Base-by-base conservation (phyloP, 108 stramenopile genomes). In the Cyclotella choctawhatcheeana region DNA sequence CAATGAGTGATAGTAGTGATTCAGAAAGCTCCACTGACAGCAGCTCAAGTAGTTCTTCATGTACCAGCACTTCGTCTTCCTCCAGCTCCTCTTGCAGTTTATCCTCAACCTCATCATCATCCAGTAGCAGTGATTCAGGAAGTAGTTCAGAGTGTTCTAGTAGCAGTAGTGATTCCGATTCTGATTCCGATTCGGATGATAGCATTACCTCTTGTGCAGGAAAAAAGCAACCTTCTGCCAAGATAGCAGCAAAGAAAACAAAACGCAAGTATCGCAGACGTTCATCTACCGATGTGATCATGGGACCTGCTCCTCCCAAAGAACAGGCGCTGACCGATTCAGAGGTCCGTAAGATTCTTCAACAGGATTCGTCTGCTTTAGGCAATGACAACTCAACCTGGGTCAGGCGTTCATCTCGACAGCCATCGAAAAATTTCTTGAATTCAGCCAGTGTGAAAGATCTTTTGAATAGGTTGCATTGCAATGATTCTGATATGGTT, bases 401-500 rank as follows among this genome's bases (percentile, higher is more conserved):
- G 88, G 95, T 93, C 5, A 84, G 95, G 20, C 78, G 95, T 2
- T 93, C 92, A 13, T 82, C 79, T 30, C 92, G 96, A 8, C 87
- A 91, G 72, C 93, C 96, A 7, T 90, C 84, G 0, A 76, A 80
- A 43, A 81, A 81, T 33, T 72, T 81, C n/a, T 62, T 96, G 12
- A 86, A 83, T 52, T 67, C 89, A 13, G 82, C 84, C 24, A 64
- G 66, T 55, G 73, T 95, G 13, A 74, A 78, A 30, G 77, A 81
- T 40, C 79, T 97, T 50, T 44, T 93, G 16, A 82, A 88, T 47
- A 93, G 91, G 62, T 81, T 97, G 37, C 76, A 72, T 26, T 71
- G 44, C 29, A 93, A 96, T 73, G 87, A 95, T 67, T 77, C 82
- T 32, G 90, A 91, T 43, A 91, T 95, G 88, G 89, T 88, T 37